These are phyloP conservation scores for Keithomyces neogunnii DNA, from an alignment of 2,329 filamentous ascomycete species.

Conservation along the genomic window DNA sequence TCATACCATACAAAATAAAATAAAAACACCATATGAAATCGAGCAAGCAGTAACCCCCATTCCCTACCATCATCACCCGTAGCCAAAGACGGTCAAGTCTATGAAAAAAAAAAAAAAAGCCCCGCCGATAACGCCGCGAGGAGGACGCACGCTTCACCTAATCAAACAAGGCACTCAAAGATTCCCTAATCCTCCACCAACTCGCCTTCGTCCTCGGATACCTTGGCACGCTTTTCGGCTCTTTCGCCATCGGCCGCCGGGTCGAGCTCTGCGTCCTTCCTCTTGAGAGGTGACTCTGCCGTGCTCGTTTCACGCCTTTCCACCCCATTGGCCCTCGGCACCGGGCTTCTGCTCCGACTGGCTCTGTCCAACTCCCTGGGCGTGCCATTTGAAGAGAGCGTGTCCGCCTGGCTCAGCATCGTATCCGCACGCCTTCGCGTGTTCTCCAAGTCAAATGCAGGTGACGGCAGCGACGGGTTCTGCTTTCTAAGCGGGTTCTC, in stretches of 20 bases:
- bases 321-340: conserved; percentile 29
- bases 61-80: background rate
- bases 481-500: conserved; percentile 55
- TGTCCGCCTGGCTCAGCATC: conserved; percentile 31
- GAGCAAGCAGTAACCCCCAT: background rate
- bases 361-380: conserved; percentile 38
- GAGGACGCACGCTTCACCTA: background rate
- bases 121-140: conserved; percentile 1
- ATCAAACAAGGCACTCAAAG: background rate
- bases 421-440: conserved; percentile 42
- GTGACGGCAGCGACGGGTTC: conserved; percentile 44
- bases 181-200: conserved; percentile 26
- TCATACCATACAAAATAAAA: background rate
- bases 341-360: conserved; percentile 44
- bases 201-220: conserved; percentile 42
- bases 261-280: conserved; percentile 31
- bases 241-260: conserved; percentile 23
- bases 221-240: conserved; percentile 34
- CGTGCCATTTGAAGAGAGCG: conserved; percentile 39
- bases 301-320: conserved; percentile 14
- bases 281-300: conserved; percentile 30
- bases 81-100: background rate
- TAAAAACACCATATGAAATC: background rate
- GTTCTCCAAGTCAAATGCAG: conserved; percentile 46
- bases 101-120: background rate